Evolutionary conservation across 1,139 yeast species (phyloP).

Genomic region (Protomyces macrosporus): DNA sequence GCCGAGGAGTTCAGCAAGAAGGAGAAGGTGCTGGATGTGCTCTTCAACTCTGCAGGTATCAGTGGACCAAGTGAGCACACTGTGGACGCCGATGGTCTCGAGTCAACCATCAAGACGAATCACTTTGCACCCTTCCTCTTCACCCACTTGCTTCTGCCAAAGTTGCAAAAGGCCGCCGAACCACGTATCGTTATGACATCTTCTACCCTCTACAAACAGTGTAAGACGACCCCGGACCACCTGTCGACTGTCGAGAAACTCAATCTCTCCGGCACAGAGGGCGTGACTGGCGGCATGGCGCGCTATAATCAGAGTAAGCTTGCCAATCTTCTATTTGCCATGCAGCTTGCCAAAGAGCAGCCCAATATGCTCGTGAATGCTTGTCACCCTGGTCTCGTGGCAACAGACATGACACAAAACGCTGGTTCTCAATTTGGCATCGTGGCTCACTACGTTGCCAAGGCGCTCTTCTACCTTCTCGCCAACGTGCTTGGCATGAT

Average conservation of each 20-base stretch:
- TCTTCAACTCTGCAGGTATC: constrained; percentile 33
- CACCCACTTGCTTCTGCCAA: constrained; percentile 56
- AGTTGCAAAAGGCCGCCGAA: constrained; percentile 38
- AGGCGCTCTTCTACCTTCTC: not conserved
- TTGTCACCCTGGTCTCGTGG: constrained; percentile 32
- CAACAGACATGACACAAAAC: constrained; percentile 26
- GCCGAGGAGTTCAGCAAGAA: constrained; percentile 28
- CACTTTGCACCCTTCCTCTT: constrained; percentile 70
- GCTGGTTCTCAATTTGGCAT: not conserved
- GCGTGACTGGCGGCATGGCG: not conserved
- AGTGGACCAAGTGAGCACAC: too few relatives aligned
- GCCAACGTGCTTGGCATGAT: not conserved
- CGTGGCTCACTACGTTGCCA: not conserved
- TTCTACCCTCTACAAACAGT: constrained; percentile 58
- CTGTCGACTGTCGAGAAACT: constrained; percentile 20
- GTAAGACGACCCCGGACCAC: constrained; percentile 12
- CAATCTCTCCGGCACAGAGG: not conserved
- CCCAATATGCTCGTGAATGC: constrained; percentile 28
- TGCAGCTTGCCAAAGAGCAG: constrained; percentile 27
- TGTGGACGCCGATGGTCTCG: constrained; percentile 30
- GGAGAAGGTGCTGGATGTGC: constrained; percentile 30
- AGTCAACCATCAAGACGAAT: constrained; percentile 68
- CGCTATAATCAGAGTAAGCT: constrained; percentile 33
- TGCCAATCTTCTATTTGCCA: constrained; percentile 30
- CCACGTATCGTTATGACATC: constrained; percentile 58